Percentiles rank a stretch among this genome's conserved stretches.
Conservation (phyloP, 495 filamentous ascomycete species). For the Hypoxylon cercidicola region DNA sequence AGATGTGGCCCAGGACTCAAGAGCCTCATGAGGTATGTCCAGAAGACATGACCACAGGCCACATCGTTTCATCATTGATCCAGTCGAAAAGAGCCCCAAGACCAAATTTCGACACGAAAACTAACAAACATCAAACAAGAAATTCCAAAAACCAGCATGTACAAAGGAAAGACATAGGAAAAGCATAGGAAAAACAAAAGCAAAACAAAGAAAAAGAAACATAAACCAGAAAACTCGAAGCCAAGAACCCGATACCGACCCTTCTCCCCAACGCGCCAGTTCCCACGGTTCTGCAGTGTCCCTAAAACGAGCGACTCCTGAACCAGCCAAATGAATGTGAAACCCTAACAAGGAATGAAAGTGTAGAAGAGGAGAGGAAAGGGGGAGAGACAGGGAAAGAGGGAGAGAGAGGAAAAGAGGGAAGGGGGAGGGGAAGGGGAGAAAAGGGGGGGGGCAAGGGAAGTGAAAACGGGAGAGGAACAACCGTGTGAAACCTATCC, state of each 20-base stretch:
- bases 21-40: no score
- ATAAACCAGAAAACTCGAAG: background rate
- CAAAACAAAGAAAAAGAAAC: slow-evolving; percentile 1
- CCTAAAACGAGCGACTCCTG: slow-evolving; percentile 11
- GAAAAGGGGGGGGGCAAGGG: background rate
- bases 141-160: slow-evolving; percentile 12
- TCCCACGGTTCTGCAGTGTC: slow-evolving; percentile 32
- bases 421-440: background rate
- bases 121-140: background rate
- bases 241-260: background rate
- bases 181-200: no score
- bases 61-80: no score
- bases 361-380: background rate
- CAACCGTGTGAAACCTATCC: no score
- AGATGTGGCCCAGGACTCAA: no score
- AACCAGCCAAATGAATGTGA: background rate
- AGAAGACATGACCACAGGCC: no score
- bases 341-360: background rate
- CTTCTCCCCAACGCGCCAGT: background rate
- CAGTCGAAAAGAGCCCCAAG: no score
- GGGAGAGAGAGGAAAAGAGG: background rate
- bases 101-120: background rate
- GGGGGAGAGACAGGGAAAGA: background rate
- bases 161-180: no score
- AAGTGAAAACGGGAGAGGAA: background rate